Base-by-base conservation (phyloP, 1,284 basidiomycete species). In the Phlebopus sp. region DNA sequence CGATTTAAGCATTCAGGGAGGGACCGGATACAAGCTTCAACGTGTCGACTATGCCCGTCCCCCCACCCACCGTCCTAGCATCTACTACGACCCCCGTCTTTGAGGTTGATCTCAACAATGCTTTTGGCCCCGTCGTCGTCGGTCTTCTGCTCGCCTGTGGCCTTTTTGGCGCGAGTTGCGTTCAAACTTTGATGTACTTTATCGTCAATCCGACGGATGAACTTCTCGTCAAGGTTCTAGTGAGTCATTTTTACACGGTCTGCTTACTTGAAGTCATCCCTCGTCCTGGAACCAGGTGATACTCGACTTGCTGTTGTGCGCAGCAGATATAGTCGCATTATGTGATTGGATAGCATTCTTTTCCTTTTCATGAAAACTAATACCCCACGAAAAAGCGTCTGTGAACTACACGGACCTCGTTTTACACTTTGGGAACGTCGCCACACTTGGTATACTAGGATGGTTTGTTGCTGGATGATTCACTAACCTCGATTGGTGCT, bases 111-210 rank as follows among this genome's bases (percentile, higher is more conserved):
- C 19, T 40, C 2, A 40, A 40, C 15, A 27, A 40, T 5, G 21
- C 8, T 19, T 40, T 40, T 15, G 38, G 38, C 1, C 38, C 38
- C 9, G 17, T 40, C 15, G 19, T 40, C 23, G n/a, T 40, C 5
- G 38, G 38, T 25, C 7, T 40, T n/a, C 21, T 40, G 5, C n/a
- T 40, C 6, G 38, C 38, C 19, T 40, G 38, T 40, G 38, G 38
- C 38, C 13, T 40, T 4, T 40, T 5, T 27, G 38, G 38, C 38
- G 38, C 23, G 5, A 25, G 14, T n/a, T 40, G 38, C 5, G 38
- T 40, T n/a, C 38, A 40, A 40, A 27, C 38, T 14, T 27, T 40
- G 38, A 19, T 40, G 19, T 40, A 40, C 23, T 40, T 40, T 13
- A n/a, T 40, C 3, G n/a, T 10, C 23, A n/a, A 40, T 25, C 38